Evolutionary conservation across 2,329 filamentous ascomycete species (phyloP), one percentile per base, ranked within the genome.

Genomic region (Magnaporthiopsis incrustans): DNA sequence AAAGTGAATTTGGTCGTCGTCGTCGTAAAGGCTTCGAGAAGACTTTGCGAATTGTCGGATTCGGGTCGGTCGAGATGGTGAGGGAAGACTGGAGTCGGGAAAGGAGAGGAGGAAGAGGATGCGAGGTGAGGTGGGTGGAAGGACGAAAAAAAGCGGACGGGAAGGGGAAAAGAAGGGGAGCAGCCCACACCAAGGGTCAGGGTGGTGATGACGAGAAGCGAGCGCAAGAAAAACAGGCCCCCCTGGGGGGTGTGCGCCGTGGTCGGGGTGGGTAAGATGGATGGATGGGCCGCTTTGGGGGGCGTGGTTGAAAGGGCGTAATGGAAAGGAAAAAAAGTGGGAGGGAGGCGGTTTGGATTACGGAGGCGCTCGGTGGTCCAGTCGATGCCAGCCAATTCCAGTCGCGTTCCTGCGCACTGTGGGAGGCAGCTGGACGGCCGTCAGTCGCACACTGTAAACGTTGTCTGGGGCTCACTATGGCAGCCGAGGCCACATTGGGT

Each of bases 1-100:
- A 75, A 76, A 76, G 62, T 71, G 69, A 76, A 76, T 77, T 74
- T 76, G 73, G 73, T 70, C 73, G 74, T 66, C 69, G 69, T 66
- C 63, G 33, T 60, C 59, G 59, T 33, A 60, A 60, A 38, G 33
- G 11, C 59, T 60, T 26, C 53, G 60, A 38, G 56, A 62, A 62
- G 60, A 60, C 59, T 38, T 62, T 56, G 25, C 50, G 67, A 67
- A 67, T 75, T 67, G 74, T 71, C 70, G 73, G 75, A 75, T 76
- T 77, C 75, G 72, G 73, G 26, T 35, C 50, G 33, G 50, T 33
- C 33, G 30, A 57, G 61, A 60, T 60, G 53, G 61, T 58, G 25
- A 62, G 27, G 67, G 69, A 69, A 66, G 72, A 72, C 73, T 72
- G 70, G 70, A 69, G 68, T 63, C 65, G 66, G 59, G 27, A 57